Percentiles rank a stretch among this genome's conserved stretches.
These are phyloP conservation scores for Trametes polyzona DNA, from an alignment of 1,284 basidiomycete species.

Conservation along the genomic window DNA sequence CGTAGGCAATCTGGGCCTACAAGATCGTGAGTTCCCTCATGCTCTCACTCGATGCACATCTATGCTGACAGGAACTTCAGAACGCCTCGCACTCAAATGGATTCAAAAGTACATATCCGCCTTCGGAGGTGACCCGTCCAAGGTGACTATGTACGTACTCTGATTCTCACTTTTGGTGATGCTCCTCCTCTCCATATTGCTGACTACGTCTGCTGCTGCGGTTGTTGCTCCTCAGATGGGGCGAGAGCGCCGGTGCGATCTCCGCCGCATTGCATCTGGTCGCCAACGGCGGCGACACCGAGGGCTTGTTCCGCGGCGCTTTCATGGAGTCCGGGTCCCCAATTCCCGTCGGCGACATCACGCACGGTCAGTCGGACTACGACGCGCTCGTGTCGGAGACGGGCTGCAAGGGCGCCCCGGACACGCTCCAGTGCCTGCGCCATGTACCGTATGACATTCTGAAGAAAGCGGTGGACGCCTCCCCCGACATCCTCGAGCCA, in stretches of 20 bases:
- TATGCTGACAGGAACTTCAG: no score
- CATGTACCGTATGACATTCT: slow-evolving; percentile 34
- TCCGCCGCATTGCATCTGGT: slow-evolving; percentile 40
- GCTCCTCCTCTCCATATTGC: neutral
- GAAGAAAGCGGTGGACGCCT: slow-evolving; percentile 34
- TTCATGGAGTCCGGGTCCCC: slow-evolving; percentile 44
- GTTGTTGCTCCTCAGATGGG: slow-evolving; percentile 40
- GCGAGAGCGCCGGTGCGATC: slow-evolving; percentile 47
- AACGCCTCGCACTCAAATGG: slow-evolving; percentile 32
- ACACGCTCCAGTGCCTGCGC: slow-evolving; percentile 40
- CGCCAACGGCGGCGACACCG: slow-evolving; percentile 35
- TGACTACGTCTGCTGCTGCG: no score
- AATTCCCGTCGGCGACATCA: slow-evolving; percentile 37
- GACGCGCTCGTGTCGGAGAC: slow-evolving; percentile 37
- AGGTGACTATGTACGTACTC: slow-evolving; percentile 55
- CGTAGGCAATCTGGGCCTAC: slow-evolving; percentile 57
- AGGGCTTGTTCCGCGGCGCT: slow-evolving; percentile 40
- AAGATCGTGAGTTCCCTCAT: slow-evolving; percentile 56
- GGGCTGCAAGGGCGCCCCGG: slow-evolving; percentile 30
- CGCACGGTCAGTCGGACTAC: slow-evolving; percentile 37
- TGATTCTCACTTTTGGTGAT: no score
- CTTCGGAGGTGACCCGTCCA: slow-evolving; percentile 66
- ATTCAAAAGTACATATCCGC: slow-evolving; percentile 62
- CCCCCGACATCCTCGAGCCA: slow-evolving; percentile 32
- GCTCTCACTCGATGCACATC: no score